Conservation (phyloP, 1,139 yeast species). For the Arxiozyma telluris region DNA sequence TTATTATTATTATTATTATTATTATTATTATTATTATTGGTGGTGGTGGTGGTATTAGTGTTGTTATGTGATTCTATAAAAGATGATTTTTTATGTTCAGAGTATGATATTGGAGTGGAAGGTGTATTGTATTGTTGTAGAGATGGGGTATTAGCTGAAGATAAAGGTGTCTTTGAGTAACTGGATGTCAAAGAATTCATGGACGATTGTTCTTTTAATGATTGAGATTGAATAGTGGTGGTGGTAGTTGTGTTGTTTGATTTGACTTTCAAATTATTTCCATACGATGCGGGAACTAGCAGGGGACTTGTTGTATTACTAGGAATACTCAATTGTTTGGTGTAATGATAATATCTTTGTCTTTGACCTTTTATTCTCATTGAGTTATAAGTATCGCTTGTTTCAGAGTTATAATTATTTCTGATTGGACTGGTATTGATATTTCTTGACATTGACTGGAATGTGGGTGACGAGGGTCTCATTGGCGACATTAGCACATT, state of each 20-base stretch:
- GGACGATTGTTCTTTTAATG: constrained; percentile 13
- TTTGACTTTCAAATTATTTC: not conserved
- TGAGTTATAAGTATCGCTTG: constrained; percentile 16
- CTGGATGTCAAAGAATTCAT: constrained; percentile 14
- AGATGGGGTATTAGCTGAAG: constrained; percentile 16
- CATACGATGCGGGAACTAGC: constrained; percentile 2
- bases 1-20: no score
- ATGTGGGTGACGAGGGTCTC: constrained; percentile 18
- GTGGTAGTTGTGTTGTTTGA: not conserved
- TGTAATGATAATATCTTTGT: constrained; percentile 26
- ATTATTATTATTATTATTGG: no score
- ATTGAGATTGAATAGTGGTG: constrained; percentile 11
- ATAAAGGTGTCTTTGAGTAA: constrained; percentile 19
- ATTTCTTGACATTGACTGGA: constrained; percentile 1
- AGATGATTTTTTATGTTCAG: constrained; percentile 2
- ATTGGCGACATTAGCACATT: constrained; percentile 20
- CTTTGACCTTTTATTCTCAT: constrained; percentile 28
- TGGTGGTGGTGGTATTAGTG: not conserved
- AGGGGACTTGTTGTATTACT: constrained; percentile 7
- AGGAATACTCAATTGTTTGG: constrained; percentile 21
- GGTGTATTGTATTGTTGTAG: constrained; percentile 12
- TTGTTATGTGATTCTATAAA: constrained; percentile 3
- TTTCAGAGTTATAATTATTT: not conserved
- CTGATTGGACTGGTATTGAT: constrained; percentile 4
- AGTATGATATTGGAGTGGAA: constrained; percentile 13